Conservation (phyloP, 495 filamentous ascomycete genomes). For the Tuber melanosporum region DNA sequence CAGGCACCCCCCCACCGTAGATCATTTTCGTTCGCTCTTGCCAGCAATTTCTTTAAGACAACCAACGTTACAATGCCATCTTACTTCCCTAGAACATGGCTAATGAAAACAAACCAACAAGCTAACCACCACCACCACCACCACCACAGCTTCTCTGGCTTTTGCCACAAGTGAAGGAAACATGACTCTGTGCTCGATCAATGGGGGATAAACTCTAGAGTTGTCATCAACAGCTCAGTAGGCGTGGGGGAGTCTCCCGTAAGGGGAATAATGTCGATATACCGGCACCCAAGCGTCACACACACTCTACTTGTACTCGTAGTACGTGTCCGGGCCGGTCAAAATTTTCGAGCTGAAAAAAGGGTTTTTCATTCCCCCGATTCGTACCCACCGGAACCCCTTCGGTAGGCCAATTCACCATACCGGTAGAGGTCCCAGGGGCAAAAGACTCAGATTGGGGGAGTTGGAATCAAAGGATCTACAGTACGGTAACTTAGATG, state of each 20-base stretch:
- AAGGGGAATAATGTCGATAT: not conserved
- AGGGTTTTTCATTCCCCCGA: not conserved
- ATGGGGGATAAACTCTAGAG: not conserved
- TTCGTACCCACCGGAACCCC: not conserved
- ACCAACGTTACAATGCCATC: not conserved
- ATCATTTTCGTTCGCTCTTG: not conserved
- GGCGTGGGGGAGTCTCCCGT: not conserved
- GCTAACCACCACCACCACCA: not conserved
- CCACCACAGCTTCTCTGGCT: not conserved
- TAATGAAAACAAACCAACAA: not conserved
- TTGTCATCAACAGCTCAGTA: not conserved
- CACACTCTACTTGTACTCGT: too few species aligned
- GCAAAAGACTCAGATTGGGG: not conserved
- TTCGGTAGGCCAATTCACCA: not conserved
- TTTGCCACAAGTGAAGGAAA: slow-evolving; percentile 3
- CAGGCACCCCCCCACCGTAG: too few species aligned
- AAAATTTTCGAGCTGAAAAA: not conserved
- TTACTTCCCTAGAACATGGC: not conserved
- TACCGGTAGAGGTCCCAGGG: not conserved
- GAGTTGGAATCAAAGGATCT: not conserved
- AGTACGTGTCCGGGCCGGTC: not conserved
- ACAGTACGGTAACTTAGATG: not conserved
- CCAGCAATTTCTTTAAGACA: not conserved
- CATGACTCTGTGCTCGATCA: not conserved
- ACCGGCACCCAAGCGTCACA: not conserved